Evolutionary conservation across 2,329 filamentous ascomycete genomes (phyloP).

Genomic region (Triangularia setosa): DNA sequence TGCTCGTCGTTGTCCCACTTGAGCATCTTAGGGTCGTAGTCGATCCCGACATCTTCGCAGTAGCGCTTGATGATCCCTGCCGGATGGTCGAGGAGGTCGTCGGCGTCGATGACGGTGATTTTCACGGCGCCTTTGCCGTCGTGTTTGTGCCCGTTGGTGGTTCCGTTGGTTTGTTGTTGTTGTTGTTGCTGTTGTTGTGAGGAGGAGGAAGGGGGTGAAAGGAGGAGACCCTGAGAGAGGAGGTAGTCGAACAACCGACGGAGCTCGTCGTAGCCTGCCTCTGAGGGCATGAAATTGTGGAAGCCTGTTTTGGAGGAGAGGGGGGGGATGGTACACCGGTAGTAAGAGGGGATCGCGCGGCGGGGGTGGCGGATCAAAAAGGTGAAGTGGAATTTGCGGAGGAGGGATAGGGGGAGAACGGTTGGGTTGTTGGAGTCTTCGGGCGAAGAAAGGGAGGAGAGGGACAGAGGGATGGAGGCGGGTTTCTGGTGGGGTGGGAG

Average conservation of each 20-base stretch:
- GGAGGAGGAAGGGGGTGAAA: background rate
- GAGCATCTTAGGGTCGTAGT: constrained; percentile 75
- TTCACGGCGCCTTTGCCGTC: constrained; percentile 41
- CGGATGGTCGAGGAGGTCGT: constrained; percentile 87
- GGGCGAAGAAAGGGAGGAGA: constrained; percentile 38
- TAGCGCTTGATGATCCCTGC: constrained; percentile 71
- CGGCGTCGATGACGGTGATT: constrained; percentile 87
- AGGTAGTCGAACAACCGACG: constrained; percentile 85
- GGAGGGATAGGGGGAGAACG: constrained; percentile 68
- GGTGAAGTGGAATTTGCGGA: constrained; percentile 85
- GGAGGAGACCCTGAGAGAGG: constrained; percentile 53
- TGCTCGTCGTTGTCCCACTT: constrained; percentile 76
- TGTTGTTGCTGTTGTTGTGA: too few species aligned
- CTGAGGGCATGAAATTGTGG: constrained; percentile 77
- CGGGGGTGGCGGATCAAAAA: constrained; percentile 97
- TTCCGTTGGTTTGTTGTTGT: too few species aligned
- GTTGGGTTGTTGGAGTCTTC: constrained; percentile 69
- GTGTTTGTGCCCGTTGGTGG: background rate
- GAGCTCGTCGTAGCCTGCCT: constrained; percentile 88
- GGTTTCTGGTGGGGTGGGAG: constrained; percentile 68
- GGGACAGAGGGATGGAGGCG: constrained; percentile 72
- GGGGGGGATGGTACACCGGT: constrained; percentile 87
- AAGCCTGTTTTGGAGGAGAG: constrained; percentile 80
- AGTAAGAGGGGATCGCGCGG: constrained; percentile 87
- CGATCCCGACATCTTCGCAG: constrained; percentile 75